Base-by-base conservation (phyloP, 2,329 filamentous ascomycete genomes). In the Alternaria sp. region DNA sequence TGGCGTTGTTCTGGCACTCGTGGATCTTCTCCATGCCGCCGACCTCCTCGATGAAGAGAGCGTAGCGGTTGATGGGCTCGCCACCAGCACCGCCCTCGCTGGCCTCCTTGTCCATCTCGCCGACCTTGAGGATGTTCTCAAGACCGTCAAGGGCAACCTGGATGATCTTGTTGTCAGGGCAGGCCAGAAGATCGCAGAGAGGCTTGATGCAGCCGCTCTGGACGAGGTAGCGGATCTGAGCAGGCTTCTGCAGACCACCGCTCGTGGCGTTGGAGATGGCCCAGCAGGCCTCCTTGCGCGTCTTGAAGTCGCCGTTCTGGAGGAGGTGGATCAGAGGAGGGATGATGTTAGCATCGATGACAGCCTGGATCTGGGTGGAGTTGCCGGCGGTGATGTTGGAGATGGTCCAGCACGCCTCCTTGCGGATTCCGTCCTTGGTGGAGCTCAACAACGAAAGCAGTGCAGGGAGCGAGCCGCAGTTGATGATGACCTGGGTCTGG, bases 1-100 rank as follows among this genome's bases (percentile, higher is more conserved):
- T 99, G 84, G 94, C 94, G 75, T 99, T 99, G 85, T 96, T 97
- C 86, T 99, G 95, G 88, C 95, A 98, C 73, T 98, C 94, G 83
- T 99, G 95, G 72, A 99, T 98, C 90, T 98, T 98, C 85, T 98
- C 95, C 95, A 99, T 99, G 69, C 95, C 95, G 75, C 93, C 93
- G 70, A 94, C 96, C 82, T 99, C 95, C 83, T 99, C 95, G 70
- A 99, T 99, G 82, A 96, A 98, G 66, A 99, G 87, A 47, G 95
- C 95, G 75, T 96, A 99, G 68, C 92, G 91, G 88, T 99, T 99
- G 83, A 99, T 93, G 41, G 84, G 81, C 66, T 94, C 91, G 53
- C 86, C 83, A 60, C 87, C 66, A 48, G 70, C 58, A 30, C 71
- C 69, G 34, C 88, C 58, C 90, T 89, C 71, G 90, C 90, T 64